phyloP scores from a whole-genome alignment of 1,284 basidiomycete genomes.

The Ustilago crameri region DNA sequence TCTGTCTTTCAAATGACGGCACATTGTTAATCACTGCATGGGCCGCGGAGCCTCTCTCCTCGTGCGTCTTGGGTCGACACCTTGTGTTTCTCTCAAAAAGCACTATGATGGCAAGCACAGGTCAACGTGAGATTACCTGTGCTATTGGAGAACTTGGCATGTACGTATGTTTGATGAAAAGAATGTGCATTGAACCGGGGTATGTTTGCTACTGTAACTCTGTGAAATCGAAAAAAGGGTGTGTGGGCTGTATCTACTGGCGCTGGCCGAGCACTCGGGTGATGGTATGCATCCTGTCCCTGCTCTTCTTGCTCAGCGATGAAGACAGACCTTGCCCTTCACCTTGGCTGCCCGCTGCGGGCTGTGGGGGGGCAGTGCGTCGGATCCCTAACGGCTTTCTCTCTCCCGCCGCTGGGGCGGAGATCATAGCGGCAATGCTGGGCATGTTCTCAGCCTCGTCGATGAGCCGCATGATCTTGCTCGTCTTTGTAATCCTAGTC shows the following conservation, averaged over 20 bases:
- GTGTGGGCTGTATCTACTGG: slow-evolving; percentile 1
- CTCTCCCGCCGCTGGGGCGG: background rate
- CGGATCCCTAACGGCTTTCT: background rate
- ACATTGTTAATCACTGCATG: no score
- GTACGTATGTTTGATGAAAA: background rate
- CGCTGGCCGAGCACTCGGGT: slow-evolving; percentile 35
- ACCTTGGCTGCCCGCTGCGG: no score
- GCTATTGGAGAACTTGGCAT: no score
- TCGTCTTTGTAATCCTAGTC: slow-evolving; percentile 22
- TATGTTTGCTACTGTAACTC: background rate
- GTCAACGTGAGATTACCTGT: no score
- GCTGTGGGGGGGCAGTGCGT: background rate
- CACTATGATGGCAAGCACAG: no score
- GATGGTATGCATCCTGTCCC: slow-evolving; percentile 36
- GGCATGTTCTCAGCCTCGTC: slow-evolving; percentile 40
- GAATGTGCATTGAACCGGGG: background rate
- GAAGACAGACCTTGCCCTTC: slow-evolving; percentile 6
- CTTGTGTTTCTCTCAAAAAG: no score
- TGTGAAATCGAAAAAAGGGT: background rate
- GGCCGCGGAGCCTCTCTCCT: no score
- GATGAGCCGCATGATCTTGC: slow-evolving; percentile 49
- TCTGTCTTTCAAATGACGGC: no score
- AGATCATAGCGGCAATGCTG: slow-evolving; percentile 12
- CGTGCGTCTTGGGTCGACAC: no score
- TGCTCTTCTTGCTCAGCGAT: slow-evolving; percentile 26